Conservation (phyloP, 2,329 filamentous ascomycete species). For the Tolypocladium ophioglossoides region DNA sequence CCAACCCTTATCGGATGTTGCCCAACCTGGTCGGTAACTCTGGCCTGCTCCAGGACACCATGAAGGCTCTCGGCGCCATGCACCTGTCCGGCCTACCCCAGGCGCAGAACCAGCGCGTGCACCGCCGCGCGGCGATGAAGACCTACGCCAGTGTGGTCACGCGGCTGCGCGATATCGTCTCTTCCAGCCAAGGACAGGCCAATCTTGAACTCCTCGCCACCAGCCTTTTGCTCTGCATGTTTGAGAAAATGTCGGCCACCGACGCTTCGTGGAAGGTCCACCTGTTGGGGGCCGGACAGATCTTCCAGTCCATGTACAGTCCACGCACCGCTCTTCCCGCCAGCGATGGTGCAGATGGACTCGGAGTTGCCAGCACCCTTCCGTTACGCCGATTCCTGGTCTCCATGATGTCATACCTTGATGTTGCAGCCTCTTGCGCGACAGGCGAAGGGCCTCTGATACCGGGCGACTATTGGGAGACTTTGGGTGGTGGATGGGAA, state of each 20-base stretch:
- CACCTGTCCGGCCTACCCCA: constrained; percentile 26
- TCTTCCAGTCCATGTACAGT: constrained; percentile 14
- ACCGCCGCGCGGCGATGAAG: constrained; percentile 25
- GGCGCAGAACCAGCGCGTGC: constrained; percentile 17
- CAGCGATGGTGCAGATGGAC: background rate
- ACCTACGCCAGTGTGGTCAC: constrained; percentile 24
- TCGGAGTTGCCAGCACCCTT: background rate
- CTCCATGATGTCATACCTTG: constrained; percentile 25
- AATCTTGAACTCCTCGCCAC: constrained; percentile 12
- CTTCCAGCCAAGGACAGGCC: constrained; percentile 16
- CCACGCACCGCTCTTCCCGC: background rate
- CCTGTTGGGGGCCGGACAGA: constrained; percentile 25
- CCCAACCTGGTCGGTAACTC: constrained; percentile 33
- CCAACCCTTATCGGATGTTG: constrained; percentile 28
- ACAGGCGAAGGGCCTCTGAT: constrained; percentile 24
- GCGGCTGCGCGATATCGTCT: constrained; percentile 10
- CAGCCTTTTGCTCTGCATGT: constrained; percentile 9
- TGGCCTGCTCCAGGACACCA: constrained; percentile 23
- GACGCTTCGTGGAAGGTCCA: constrained; percentile 25
- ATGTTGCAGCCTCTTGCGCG: constrained; percentile 26
- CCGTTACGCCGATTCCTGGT: constrained; percentile 20
- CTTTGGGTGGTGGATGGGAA: constrained; percentile 24
- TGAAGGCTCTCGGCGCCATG: constrained; percentile 27
- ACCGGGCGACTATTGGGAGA: constrained; percentile 25
- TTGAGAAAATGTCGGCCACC: constrained; percentile 6